phyloP scores from a whole-genome alignment of 495 filamentous ascomycete genomes.

The Glonium stellatum region DNA sequence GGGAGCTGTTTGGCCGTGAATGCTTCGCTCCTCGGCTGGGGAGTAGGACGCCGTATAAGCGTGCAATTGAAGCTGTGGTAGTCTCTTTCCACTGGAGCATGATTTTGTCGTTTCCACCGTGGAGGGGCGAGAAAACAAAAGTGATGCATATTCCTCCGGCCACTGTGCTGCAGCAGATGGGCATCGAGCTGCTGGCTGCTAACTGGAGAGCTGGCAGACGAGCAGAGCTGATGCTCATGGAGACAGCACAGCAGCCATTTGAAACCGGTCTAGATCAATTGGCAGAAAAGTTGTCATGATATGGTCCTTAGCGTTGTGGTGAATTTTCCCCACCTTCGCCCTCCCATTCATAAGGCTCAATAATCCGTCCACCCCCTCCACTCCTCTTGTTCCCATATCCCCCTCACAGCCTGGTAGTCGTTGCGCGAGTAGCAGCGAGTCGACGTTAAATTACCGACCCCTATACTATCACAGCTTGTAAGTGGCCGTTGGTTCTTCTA shows the following conservation, averaged over 20 bases:
- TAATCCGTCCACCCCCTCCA: neutral
- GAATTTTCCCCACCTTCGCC: slow-evolving; percentile 13
- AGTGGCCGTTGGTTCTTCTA: slow-evolving; percentile 5
- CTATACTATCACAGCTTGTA: slow-evolving; percentile 10
- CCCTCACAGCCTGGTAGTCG: slow-evolving; percentile 3
- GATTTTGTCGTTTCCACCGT: slow-evolving; percentile 12
- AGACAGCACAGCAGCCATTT: slow-evolving; percentile 5
- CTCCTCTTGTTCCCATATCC: slow-evolving; percentile 1
- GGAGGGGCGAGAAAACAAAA: slow-evolving; percentile 5
- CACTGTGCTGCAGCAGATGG: neutral
- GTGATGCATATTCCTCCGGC: slow-evolving; percentile 1
- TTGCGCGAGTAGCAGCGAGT: neutral
- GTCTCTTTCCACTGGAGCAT: neutral
- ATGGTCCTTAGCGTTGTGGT: slow-evolving; percentile 18
- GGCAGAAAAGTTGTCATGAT: slow-evolving; percentile 12
- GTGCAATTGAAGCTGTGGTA: slow-evolving; percentile 9
- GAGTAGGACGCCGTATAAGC: neutral
- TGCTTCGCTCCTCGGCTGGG: neutral
- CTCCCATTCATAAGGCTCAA: slow-evolving; percentile 3
- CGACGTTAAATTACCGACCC: neutral
- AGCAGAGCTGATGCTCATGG: slow-evolving; percentile 6
- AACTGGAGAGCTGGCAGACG: slow-evolving; percentile 9
- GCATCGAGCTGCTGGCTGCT: neutral
- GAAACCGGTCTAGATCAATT: slow-evolving; percentile 19
- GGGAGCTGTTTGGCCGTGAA: neutral